Evolutionary conservation across 192 early-diverging fungal species (phyloP).

Genomic region (Podila clonocystis): DNA sequence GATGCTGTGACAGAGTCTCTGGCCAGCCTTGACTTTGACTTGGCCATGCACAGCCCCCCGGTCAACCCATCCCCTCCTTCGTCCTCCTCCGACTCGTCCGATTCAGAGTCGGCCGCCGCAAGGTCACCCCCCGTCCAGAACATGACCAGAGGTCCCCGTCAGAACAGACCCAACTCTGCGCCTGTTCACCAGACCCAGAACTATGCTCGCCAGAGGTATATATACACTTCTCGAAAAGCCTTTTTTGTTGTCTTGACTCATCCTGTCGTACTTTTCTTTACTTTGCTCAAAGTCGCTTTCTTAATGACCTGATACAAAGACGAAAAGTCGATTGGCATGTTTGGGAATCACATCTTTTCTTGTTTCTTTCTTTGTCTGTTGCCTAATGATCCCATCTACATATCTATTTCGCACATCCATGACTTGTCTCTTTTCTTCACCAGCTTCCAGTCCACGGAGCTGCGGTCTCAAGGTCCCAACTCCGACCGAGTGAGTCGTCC

Average conservation of each 20-base stretch:
- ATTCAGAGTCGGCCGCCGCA: slow-evolving; percentile 39
- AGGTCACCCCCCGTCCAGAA: slow-evolving; percentile 6
- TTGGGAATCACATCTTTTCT: background rate
- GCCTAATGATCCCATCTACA: background rate
- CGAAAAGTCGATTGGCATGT: background rate
- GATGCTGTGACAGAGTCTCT: slow-evolving; percentile 50
- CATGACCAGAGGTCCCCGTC: slow-evolving; percentile 4
- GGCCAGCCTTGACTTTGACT: slow-evolving; percentile 23
- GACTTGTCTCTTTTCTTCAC: background rate
- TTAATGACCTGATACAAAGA: no score
- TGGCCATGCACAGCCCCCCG: slow-evolving; percentile 30
- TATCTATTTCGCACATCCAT: background rate
- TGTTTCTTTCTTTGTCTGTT: background rate
- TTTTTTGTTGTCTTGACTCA: background rate
- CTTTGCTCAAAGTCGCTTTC: background rate
- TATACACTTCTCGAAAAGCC: background rate
- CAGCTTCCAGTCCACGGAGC: background rate
- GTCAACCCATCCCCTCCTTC: slow-evolving; percentile 42
- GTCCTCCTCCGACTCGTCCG: slow-evolving; percentile 38
- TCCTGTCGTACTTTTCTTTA: background rate
- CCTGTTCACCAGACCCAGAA: slow-evolving; percentile 8
- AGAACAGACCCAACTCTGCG: slow-evolving; percentile 25
- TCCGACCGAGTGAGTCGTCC: slow-evolving; percentile 9
- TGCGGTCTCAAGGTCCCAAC: background rate
- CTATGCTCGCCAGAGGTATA: slow-evolving; percentile 16